phyloP scores from a whole-genome alignment of 257 asterid genomes.

The Striga asiatica region DNA sequence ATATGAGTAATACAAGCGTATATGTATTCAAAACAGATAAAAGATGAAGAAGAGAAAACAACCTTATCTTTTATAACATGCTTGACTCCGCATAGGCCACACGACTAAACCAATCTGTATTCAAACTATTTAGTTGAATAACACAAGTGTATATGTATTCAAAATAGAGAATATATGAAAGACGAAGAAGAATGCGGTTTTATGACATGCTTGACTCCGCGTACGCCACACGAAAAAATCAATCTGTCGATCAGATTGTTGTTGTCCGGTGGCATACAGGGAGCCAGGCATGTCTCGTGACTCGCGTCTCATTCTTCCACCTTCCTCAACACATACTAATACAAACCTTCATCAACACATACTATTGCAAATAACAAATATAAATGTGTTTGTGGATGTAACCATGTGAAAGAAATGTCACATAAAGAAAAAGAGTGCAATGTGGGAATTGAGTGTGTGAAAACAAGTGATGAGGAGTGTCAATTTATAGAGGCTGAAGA shows the following conservation, averaged over 20 bases:
- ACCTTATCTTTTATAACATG: constrained; percentile 17
- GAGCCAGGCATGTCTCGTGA: constrained; percentile 37
- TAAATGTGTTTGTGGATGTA: background rate
- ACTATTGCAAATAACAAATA: background rate
- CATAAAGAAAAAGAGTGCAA: background rate
- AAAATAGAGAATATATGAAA: background rate
- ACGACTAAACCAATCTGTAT: constrained; percentile 12
- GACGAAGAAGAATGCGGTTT: background rate
- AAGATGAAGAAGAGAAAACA: background rate
- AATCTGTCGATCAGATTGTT: constrained; percentile 14
- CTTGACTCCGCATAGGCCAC: constrained; percentile 19
- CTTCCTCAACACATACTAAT: background rate
- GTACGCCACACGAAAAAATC: constrained; percentile 32
- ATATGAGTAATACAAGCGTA: background rate
- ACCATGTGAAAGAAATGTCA: background rate
- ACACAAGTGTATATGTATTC: background rate
- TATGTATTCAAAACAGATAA: background rate
- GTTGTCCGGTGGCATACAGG: constrained; percentile 41
- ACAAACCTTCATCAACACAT: no score
- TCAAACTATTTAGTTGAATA: background rate
- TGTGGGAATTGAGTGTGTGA: background rate
- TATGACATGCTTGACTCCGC: constrained; percentile 34
- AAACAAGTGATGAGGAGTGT: background rate
- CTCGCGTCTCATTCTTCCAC: background rate
- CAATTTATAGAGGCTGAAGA: constrained; percentile 21